Base-by-base conservation (phyloP, 331 rosid genomes). In the Saraca asoca region DNA sequence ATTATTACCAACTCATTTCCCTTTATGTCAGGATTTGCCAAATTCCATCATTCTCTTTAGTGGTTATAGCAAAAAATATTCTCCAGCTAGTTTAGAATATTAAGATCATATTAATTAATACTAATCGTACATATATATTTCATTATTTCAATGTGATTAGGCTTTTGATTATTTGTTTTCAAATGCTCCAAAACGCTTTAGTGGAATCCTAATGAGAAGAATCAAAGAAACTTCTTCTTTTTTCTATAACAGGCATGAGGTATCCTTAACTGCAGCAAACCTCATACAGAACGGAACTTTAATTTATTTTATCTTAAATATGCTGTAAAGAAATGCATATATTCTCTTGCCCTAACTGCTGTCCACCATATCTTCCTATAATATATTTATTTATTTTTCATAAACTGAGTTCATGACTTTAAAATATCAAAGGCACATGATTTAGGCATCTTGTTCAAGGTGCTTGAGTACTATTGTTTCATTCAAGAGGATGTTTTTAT, bases 1-100 rank as follows among this genome's bases (percentile, higher is more conserved):
- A n/a, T 82, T 70, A 87, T 85, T 58, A 80, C 80, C 82, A 81
- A 83, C 85, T 78, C 83, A 80, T 83, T 71, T 58, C 75, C 62
- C 58, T 80, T 63, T 80, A 76, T 82, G 92, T 90, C 85, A 80
- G 73, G 76, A 82, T 78, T 65, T 77, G 74, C 49, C 41, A 65
- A 56, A 66, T 66, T 35, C 20, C 24, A 42, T 65, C 19, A 59
- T 58, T 45, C 31, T 34, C 80, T 70, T 67, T 45, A 51, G 70
- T 72, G 76, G 73, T 59, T 70, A 64, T 39, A 53, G 53, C 71
- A 44, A 59, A 56, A 79, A 41, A 58, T 1, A 24, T 24, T 71
- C 66, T 66, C 78, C 74, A 66, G 62, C 43, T 24, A n/a, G 31
- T 24, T 24, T 1, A 24, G 31, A 24, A 24, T 24, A n/a, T n/a